These are phyloP conservation scores for Chalara sp. DNA, from an alignment of 2,329 filamentous ascomycete genomes.

Conservation along the genomic window DNA sequence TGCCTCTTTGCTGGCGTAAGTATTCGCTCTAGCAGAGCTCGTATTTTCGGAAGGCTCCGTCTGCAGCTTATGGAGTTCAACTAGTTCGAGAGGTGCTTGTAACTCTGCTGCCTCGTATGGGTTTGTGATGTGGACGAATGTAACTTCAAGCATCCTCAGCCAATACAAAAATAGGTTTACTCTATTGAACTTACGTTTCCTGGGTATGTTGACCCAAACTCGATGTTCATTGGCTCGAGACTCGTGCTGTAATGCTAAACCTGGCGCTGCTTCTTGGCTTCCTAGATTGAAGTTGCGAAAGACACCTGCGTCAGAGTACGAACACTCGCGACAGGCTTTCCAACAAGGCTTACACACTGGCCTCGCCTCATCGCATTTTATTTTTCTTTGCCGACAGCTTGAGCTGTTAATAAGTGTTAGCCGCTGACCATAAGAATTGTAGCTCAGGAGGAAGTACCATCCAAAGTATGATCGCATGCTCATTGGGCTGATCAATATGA, in stretches of 20 bases:
- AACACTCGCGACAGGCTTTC: conserved; percentile 50
- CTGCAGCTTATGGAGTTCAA: conserved; percentile 5
- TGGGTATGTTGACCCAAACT: conserved; percentile 57
- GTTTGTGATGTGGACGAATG: conserved; percentile 55
- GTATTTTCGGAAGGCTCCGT: background rate
- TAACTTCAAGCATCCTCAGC: conserved; percentile 31
- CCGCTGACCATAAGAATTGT: too few species aligned
- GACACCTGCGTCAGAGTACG: too few species aligned
- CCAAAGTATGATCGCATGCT: too few species aligned
- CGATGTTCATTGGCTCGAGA: conserved; percentile 57
- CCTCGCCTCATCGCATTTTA: conserved; percentile 59
- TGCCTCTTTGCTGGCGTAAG: conserved; percentile 42
- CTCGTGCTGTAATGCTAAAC: conserved; percentile 60
- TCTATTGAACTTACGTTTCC: conserved; percentile 37
- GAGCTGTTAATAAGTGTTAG: conserved; percentile 27
- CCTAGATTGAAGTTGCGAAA: too few species aligned
- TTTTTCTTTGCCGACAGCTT: conserved; percentile 53
- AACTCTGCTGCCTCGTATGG: conserved; percentile 42
- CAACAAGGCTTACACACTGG: conserved; percentile 53
- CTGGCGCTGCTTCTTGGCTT: conserved; percentile 43
- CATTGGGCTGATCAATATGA: too few species aligned
- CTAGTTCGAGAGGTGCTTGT: conserved; percentile 19
- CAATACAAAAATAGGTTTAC: background rate
- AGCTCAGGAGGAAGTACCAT: too few species aligned
- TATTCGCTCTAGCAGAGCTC: conserved; percentile 38